A percentile compares a stretch with the other conserved stretches of the same genome.
These are phyloP conservation scores for Grosmannia clavigera DNA, from an alignment of 2,329 filamentous ascomycete genomes.

Conservation along the genomic window DNA sequence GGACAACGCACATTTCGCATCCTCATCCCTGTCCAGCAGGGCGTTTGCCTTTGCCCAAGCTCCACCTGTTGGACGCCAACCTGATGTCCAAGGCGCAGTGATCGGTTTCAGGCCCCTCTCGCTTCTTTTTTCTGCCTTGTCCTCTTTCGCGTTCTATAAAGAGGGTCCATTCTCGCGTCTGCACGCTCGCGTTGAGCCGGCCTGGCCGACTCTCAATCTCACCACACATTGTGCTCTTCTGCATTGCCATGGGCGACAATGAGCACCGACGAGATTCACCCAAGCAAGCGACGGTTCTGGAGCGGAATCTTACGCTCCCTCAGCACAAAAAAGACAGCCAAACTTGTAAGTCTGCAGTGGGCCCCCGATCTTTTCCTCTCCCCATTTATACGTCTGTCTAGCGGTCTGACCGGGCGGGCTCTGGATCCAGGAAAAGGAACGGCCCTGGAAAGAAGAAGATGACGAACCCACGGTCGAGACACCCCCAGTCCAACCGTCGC, in stretches of 20 bases:
- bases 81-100: not conserved
- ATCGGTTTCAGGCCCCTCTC: not conserved
- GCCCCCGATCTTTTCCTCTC: not conserved
- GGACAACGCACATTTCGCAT: not conserved
- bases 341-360: slow-evolving; percentile 18
- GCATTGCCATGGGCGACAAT: slow-evolving; percentile 8
- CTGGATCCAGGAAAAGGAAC: slow-evolving; percentile 18
- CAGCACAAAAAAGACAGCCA: slow-evolving; percentile 25
- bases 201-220: not conserved
- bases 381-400: not conserved
- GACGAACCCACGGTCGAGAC: slow-evolving; percentile 16
- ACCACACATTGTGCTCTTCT: not conserved
- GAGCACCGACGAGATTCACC: slow-evolving; percentile 21
- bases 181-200: not conserved
- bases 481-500: not conserved
- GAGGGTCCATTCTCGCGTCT: not conserved
- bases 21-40: not conserved
- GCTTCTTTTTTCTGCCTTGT: not conserved
- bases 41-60: not conserved
- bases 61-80: not conserved
- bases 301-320: slow-evolving; percentile 34
- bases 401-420: not conserved
- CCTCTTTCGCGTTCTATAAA: not conserved
- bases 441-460: slow-evolving; percentile 15
- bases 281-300: slow-evolving; percentile 35